These are phyloP conservation scores for Aureobasidium subglaciale DNA, from an alignment of 2,329 filamentous ascomycete genomes.

Conservation along the genomic window DNA sequence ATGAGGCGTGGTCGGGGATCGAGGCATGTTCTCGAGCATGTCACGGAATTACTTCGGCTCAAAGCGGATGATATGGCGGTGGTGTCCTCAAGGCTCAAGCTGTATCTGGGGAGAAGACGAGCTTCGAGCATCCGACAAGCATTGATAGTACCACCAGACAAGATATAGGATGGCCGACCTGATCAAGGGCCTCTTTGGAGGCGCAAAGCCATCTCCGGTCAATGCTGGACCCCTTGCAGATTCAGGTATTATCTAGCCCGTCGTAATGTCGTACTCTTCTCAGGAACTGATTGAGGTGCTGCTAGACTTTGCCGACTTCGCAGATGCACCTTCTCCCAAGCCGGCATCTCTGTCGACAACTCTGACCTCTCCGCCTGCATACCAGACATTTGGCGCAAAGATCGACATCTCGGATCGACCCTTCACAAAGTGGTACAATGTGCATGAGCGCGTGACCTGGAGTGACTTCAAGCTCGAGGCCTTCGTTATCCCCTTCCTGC, in stretches of 20 bases:
- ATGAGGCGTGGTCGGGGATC: too few relatives aligned
- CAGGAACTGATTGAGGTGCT: conserved; percentile 5
- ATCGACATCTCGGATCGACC: conserved; percentile 46
- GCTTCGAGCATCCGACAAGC: background rate
- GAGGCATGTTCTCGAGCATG: too few relatives aligned
- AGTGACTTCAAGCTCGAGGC: conserved; percentile 85
- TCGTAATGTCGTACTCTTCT: background rate
- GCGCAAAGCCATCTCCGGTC: conserved; percentile 52
- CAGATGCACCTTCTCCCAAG: conserved; percentile 62
- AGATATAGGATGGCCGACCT: conserved; percentile 40
- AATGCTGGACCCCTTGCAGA: conserved; percentile 45
- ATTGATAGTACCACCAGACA: background rate
- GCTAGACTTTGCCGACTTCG: conserved; percentile 90
- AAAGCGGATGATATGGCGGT: too few relatives aligned
- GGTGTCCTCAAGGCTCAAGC: too few relatives aligned
- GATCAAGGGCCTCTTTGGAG: conserved; percentile 63
- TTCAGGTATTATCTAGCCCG: conserved; percentile 49
- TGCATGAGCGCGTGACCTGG: conserved; percentile 82
- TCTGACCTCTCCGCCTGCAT: conserved; percentile 36
- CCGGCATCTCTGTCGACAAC: conserved; percentile 42
- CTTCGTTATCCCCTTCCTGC: conserved; percentile 67
- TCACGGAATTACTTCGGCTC: background rate
- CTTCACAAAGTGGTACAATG: conserved; percentile 93
- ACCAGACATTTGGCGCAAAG: conserved; percentile 38
- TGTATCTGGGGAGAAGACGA: background rate